Conservation (phyloP, 805 yeast genomes). For the Yamadazyma sp. region DNA sequence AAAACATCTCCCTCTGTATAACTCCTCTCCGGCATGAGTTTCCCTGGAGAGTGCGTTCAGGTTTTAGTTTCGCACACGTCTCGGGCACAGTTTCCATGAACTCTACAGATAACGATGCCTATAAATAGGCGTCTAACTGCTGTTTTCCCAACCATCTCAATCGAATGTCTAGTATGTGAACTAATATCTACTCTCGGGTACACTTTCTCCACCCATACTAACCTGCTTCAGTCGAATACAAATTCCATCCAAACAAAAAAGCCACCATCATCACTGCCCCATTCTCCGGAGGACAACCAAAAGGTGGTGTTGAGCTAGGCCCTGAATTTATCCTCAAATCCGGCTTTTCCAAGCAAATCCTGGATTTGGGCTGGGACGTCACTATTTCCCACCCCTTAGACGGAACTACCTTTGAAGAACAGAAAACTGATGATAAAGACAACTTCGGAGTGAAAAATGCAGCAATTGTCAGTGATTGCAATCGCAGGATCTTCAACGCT, state of each 20-base stretch:
- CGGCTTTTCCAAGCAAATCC: conserved; percentile 65
- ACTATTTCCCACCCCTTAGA: conserved; percentile 53
- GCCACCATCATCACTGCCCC: conserved; percentile 85
- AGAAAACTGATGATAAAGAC: conserved; percentile 45
- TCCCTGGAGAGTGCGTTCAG: too few relatives aligned
- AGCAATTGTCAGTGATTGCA: conserved; percentile 70
- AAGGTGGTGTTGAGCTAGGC: conserved; percentile 90
- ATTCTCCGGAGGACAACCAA: conserved; percentile 94
- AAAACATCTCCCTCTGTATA: too few relatives aligned
- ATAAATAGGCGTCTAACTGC: conserved; percentile 1
- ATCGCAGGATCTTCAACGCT: conserved; percentile 59
- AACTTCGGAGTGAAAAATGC: conserved; percentile 68
- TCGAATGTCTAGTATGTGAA: conserved; percentile 5
- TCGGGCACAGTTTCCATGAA: conserved; percentile 1
- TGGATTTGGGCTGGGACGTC: conserved; percentile 71
- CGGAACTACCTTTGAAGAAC: conserved; percentile 43
- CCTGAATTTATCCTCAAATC: conserved; percentile 76
- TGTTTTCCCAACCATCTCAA: neutral
- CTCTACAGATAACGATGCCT: neutral
- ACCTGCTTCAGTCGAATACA: conserved; percentile 39
- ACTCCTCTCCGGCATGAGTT: too few relatives aligned
- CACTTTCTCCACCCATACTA: neutral
- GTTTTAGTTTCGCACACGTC: neutral
- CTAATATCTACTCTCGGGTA: too few relatives aligned
- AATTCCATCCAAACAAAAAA: conserved; percentile 52